Percentiles rank a stretch among this genome's conserved stretches.
phyloP scores from a whole-genome alignment of 2,329 filamentous ascomycete species.

The Aspergillus sp. region DNA sequence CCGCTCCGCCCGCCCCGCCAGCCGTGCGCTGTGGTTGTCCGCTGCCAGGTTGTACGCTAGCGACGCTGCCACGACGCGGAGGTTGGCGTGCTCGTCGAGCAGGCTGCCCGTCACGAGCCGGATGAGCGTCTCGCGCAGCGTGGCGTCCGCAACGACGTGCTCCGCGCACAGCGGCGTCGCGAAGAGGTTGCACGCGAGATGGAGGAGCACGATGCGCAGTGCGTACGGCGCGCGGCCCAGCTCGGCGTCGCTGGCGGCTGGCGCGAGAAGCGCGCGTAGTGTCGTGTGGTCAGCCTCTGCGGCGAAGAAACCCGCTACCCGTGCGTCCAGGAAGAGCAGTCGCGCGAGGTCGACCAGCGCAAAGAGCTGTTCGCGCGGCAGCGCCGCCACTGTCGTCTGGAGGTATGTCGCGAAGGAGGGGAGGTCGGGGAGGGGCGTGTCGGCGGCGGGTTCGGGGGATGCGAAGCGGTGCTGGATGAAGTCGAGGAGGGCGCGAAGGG shows the following conservation, averaged over 20 bases:
- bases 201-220: constrained; percentile 75
- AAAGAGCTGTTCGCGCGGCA: constrained; percentile 70
- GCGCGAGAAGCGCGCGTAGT: constrained; percentile 54
- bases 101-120: constrained; percentile 74
- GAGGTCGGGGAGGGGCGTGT: constrained; percentile 71
- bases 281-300: constrained; percentile 69
- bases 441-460: constrained; percentile 56
- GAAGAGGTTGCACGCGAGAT: constrained; percentile 84
- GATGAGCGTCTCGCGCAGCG: constrained; percentile 60
- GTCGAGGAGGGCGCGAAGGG: constrained; percentile 62
- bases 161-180: constrained; percentile 69
- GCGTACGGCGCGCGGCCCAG: constrained; percentile 69
- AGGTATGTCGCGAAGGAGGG: constrained; percentile 63
- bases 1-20: constrained; percentile 55
- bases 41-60: constrained; percentile 80
- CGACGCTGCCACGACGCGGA: constrained; percentile 78
- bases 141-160: constrained; percentile 68
- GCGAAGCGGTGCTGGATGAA: constrained; percentile 62
- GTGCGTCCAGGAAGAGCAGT: constrained; percentile 71
- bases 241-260: constrained; percentile 39
- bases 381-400: constrained; percentile 50
- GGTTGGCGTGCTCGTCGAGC: constrained; percentile 72
- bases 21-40: constrained; percentile 65
- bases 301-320: constrained; percentile 78
- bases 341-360: constrained; percentile 83